phyloP scores from a whole-genome alignment of 768 basidiomycete species.

The Kwoniella europaea region DNA sequence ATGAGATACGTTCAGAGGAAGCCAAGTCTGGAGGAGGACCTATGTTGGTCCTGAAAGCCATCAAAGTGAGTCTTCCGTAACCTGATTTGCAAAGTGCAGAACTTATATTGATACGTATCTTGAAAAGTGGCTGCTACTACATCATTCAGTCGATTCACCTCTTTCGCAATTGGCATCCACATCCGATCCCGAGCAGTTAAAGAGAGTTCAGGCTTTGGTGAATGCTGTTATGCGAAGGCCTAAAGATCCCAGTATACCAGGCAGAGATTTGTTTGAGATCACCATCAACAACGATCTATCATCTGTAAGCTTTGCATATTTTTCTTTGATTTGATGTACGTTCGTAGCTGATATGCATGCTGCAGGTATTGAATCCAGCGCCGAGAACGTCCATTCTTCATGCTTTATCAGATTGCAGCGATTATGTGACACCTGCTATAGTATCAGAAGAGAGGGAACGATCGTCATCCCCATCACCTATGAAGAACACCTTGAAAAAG shows the following conservation, averaged over 20 bases:
- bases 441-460: conserved; percentile 5
- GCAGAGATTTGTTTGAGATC: conserved; percentile 29
- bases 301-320: conserved; percentile 14
- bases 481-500: not conserved
- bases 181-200: not conserved
- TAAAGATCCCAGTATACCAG: conserved; percentile 14
- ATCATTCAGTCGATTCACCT: conserved; percentile 36
- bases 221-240: conserved; percentile 14
- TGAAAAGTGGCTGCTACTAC: conserved; percentile 38
- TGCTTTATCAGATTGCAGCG: conserved; percentile 28
- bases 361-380: conserved; percentile 42
- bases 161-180: conserved; percentile 19
- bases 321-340: no score
- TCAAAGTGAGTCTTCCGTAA: conserved; percentile 30
- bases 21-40: conserved; percentile 38
- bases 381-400: conserved; percentile 45
- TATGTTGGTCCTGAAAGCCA: conserved; percentile 28
- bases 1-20: conserved; percentile 35
- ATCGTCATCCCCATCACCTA: conserved; percentile 5
- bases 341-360: not conserved
- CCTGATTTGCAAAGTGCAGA: no score
- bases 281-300: conserved; percentile 19
- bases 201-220: conserved; percentile 18
- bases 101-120: no score
- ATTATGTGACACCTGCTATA: not conserved